phyloP scores from a whole-genome alignment of 306 rosid species.

The Arachis stenosperma region DNA sequence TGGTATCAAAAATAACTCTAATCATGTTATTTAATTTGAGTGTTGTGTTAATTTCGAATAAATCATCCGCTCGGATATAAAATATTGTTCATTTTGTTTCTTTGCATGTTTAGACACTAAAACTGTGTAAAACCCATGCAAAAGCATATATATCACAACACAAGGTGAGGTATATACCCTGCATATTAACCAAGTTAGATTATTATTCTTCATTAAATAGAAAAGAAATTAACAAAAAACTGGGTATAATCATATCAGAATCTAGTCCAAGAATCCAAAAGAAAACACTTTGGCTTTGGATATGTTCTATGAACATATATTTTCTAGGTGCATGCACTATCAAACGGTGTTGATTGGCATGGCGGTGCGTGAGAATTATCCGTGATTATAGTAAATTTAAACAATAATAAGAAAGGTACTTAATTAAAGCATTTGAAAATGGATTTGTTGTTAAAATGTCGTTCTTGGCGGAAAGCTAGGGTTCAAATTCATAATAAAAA shows the following conservation, averaged over 20 bases:
- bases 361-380: slow-evolving; percentile 41
- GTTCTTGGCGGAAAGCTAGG: slow-evolving; percentile 57
- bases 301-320: slow-evolving; percentile 28
- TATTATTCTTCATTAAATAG: slow-evolving; percentile 5
- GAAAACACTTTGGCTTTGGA: slow-evolving; percentile 26
- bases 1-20: too few species aligned
- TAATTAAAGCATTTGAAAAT: slow-evolving; percentile 3
- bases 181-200: not conserved
- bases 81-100: too few species aligned
- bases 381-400: slow-evolving; percentile 39
- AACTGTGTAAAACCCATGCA: too few species aligned
- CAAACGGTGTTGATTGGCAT: slow-evolving; percentile 36
- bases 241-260: slow-evolving; percentile 30
- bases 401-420: slow-evolving; percentile 2
- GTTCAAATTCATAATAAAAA: not conserved
- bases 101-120: too few species aligned
- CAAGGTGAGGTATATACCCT: too few species aligned
- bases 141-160: too few species aligned
- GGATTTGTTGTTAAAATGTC: slow-evolving; percentile 46
- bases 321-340: slow-evolving; percentile 29
- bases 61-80: too few species aligned
- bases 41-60: too few species aligned
- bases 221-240: not conserved
- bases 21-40: too few species aligned
- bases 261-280: slow-evolving; percentile 40